Conservation (phyloP, 2,329 filamentous ascomycete genomes). For the Ascosphaera pollenicola region DNA sequence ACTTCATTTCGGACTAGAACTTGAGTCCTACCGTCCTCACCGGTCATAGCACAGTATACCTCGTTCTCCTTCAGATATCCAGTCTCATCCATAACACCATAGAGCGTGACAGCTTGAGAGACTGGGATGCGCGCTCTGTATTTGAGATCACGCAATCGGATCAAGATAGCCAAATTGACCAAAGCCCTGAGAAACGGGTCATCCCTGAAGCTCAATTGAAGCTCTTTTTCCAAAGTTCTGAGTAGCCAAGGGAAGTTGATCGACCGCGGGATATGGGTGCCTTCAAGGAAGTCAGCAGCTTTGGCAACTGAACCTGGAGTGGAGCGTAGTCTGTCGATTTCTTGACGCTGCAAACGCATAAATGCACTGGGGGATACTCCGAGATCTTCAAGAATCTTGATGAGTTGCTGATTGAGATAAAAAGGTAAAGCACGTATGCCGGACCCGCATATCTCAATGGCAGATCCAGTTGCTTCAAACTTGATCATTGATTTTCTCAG, state of each 20-base stretch:
- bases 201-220: slow-evolving; percentile 41
- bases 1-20: slow-evolving; percentile 20
- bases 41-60: slow-evolving; percentile 41
- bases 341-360: slow-evolving; percentile 37
- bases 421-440: slow-evolving; percentile 45
- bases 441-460: slow-evolving; percentile 18
- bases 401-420: slow-evolving; percentile 55
- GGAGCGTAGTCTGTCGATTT: slow-evolving; percentile 34
- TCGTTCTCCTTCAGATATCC: slow-evolving; percentile 42
- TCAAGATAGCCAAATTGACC: slow-evolving; percentile 48
- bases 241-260: slow-evolving; percentile 42
- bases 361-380: slow-evolving; percentile 38
- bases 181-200: slow-evolving; percentile 49
- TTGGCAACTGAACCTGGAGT: slow-evolving; percentile 37
- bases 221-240: slow-evolving; percentile 27
- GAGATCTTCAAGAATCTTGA: slow-evolving; percentile 73
- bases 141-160: slow-evolving; percentile 51
- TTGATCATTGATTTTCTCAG: slow-evolving; percentile 62
- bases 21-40: slow-evolving; percentile 10
- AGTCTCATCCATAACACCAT: slow-evolving; percentile 70
- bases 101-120: slow-evolving; percentile 47
- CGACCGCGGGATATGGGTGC: slow-evolving; percentile 36
- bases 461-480: slow-evolving; percentile 45
- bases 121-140: slow-evolving; percentile 58
- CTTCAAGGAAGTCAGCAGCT: slow-evolving; percentile 42